phyloP scores from a whole-genome alignment of 306 rosid species.

The Canavalia gladiata region DNA sequence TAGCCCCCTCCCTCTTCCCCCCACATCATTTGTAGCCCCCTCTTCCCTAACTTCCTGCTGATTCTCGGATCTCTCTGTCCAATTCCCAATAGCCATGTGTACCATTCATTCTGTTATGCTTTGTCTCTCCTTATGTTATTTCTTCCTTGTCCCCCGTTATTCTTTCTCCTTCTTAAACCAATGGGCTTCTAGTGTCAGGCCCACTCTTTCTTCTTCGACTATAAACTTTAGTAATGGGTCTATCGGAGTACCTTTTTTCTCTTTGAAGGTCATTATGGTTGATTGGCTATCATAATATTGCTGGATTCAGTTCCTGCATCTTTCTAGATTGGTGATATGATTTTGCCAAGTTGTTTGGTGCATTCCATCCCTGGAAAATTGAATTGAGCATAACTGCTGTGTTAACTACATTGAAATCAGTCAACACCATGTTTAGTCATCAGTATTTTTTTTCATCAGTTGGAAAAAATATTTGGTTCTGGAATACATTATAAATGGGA shows the following conservation, averaged over 20 bases:
- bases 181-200: no score
- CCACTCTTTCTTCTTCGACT: no score
- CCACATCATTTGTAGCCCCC: no score
- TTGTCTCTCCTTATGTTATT: no score
- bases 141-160: no score
- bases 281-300: constrained; percentile 14
- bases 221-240: no score
- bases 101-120: no score
- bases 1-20: no score
- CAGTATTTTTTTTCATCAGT: neutral
- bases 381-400: constrained; percentile 24
- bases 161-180: no score
- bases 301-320: constrained; percentile 30
- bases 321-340: neutral
- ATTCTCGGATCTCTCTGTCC: no score
- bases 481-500: neutral
- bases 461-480: constrained; percentile 29
- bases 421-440: constrained; percentile 21
- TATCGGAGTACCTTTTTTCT: neutral
- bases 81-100: no score
- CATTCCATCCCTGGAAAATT: constrained; percentile 17
- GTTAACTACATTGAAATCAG: constrained; percentile 1
- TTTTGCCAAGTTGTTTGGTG: constrained; percentile 33
- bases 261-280: constrained; percentile 29
- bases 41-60: no score